Evolutionary conservation across 805 yeast species (phyloP), one percentile per base, ranked within the genome.

Genomic region (Tetrapisispora arboricola): DNA sequence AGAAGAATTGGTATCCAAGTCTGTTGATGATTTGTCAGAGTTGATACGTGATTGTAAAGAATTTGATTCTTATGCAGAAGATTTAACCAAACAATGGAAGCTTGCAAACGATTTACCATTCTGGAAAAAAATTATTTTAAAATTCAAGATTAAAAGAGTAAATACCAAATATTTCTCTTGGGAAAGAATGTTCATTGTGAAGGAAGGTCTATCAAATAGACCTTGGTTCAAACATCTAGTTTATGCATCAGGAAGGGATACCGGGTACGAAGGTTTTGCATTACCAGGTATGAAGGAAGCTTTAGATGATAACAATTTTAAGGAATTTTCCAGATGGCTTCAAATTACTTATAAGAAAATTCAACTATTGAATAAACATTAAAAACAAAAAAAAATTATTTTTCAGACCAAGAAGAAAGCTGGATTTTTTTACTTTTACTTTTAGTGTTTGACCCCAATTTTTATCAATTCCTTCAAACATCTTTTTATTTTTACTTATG

Each of bases 261-360:
- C 78, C 1, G 80, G 79, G 9, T 75, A 74, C 46, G 70, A 68
- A 32, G 78, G 78, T 1, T 76, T 70, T 49, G 65, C 68, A 19
- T 55, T 73, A 20, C 80, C 79, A 7, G 77, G 74, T 1, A 54
- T 75, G 33, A 61, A 63, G 22, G 80, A 75, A 54, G 72, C 76
- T 0, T 50, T 75, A 17, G 79, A 75, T 47, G 78, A 73, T 48
- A 37, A 47, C 0, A 65, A 69, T 41, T 56, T 61, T n/a, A 50
- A 53, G 2, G 60, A 58, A 2, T 63, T 64, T 35, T 53, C 58
- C 12, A 44, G 51, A 21, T 62, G 66, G 67, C 26, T 60, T 17
- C 42, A 45, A 12, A 46, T 53, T 6, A 35, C 34, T 4, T 8
- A 20, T 13, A 25, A 34, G 4, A 34, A 34, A 25, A 16, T 34